A percentile compares a stretch with the other conserved stretches of the same genome.
Evolutionary conservation across 225 moss, liverwort and hornwort genomes (phyloP).

Genomic region (Physcomitrium patens): DNA sequence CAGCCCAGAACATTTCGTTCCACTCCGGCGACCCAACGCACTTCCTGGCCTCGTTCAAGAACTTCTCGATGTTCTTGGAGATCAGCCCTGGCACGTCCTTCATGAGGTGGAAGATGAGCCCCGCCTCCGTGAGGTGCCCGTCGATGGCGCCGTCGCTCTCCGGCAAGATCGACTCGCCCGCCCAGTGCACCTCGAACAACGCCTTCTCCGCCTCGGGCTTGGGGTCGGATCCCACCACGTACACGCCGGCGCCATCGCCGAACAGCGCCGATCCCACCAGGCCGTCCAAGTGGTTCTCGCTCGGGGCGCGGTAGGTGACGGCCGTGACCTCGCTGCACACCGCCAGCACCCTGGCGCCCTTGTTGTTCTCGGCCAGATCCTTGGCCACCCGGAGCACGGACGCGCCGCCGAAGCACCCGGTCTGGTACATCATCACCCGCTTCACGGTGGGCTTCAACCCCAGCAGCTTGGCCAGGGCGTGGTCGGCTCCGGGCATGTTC

Average conservation of each 20-base stretch:
- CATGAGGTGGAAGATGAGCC: conserved; percentile 61
- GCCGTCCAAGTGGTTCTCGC: conserved; percentile 52
- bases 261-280: conserved; percentile 57
- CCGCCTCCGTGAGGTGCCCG: conserved; percentile 57
- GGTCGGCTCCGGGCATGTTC: conserved; percentile 64
- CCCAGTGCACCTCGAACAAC: conserved; percentile 54
- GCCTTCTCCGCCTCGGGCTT: conserved; percentile 42
- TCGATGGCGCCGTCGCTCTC: conserved; percentile 68
- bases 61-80: conserved; percentile 47
- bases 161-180: conserved; percentile 49
- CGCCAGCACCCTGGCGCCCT: conserved; percentile 49
- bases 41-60: conserved; percentile 35
- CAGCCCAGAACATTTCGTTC: conserved; percentile 16
- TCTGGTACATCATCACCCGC: conserved; percentile 63
- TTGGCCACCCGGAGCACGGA: conserved; percentile 53
- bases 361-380: conserved; percentile 62
- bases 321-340: conserved; percentile 54
- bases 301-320: conserved; percentile 50
- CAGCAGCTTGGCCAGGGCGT: conserved; percentile 52
- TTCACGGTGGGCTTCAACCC: conserved; percentile 55
- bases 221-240: conserved; percentile 54
- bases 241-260: conserved; percentile 55
- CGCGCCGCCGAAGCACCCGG: conserved; percentile 57
- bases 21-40: conserved; percentile 32
- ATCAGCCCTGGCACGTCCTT: conserved; percentile 55